Evolutionary conservation across 352 stramenopile genomes (phyloP), one percentile per base, ranked within the genome.

Genomic region (Globisporangium orthogonon): DNA sequence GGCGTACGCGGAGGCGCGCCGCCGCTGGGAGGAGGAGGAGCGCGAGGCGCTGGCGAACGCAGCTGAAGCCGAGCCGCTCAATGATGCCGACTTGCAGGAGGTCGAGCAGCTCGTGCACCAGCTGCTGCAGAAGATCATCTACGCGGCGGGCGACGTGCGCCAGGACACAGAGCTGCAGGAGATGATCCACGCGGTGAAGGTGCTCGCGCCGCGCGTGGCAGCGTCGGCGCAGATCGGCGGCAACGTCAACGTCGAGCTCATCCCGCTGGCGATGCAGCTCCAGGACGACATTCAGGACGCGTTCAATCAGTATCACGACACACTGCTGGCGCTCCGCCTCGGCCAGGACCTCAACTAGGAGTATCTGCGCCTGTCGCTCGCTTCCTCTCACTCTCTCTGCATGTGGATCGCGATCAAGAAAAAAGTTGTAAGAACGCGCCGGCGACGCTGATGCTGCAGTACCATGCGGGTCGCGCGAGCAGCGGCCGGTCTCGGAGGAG

Each of bases 231-330:
- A 95, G 68, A 95, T 95, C 46, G 86, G 86, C 56, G 82, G 72
- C 28, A 89, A 92, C 45, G 86, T 94, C 47, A 94, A 95, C 69
- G 78, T 95, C 43, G 86, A 95, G 68, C 71, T 95, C 17, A 86
- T 95, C 49, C 86, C 83, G 41, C 66, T 95, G 52, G 86, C 83
- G 37, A 93, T 95, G 86, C 86, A 95, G 67, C 73, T 95, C 52
- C 86, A 95, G 60, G 86, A 95, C 65, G 83, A 95, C 66, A 95
- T 95, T 62, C 81, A 93, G 61, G 83, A 95, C 46, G 86, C 86
- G 47, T 93, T 95, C 69, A 94, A 88, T 71, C 86, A 95, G 80
- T 95, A 95, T 79, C 89, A 94, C 72, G 86, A 95, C 68, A 93
- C 86, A 63, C 54, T 95, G 47, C 58, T 95, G 65, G 86, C 86